Base-by-base conservation (phyloP, 106 monocot species). In the Posidonia australis region DNA sequence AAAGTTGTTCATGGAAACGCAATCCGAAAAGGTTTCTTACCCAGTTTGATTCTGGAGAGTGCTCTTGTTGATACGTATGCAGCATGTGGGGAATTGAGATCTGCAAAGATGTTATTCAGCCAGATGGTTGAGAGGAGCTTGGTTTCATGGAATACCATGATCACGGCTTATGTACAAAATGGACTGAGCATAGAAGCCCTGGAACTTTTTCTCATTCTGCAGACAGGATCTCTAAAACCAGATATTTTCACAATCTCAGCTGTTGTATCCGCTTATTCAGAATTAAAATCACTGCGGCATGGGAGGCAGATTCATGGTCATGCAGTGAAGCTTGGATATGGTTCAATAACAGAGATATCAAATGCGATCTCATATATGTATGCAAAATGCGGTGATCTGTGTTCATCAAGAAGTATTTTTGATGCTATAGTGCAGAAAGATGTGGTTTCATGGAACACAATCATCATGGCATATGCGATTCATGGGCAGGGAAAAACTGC, bases 381-480 rank as follows among this genome's bases (percentile, higher is more conserved):
- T 25, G 7, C 57, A 3, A 22, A 57, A 57, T 12, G 17, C 19
- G 7, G 57, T 25, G 22, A 19, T 16, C 21, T 27, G 26, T 3
- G 22, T 57, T 57, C 24, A 19, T 57, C 26, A 11, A 16, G 11
- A 6, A 22, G 57, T 19, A 22, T 57, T 11, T 57, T 24, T 25
- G 77, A 96, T 23, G 66, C 32, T 30, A 87, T 84, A 46, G 1
- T 25, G 12, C 24, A 5, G 11, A 84, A 70, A 55, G 81, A 81
- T 60, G 44, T 80, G 5, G 67, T 90, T 1, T 78, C 86, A 57
- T 96, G 94, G 94, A 96, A 96, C 65, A 64, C 82, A 41, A 77
- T 96, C n/a, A 76, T 90, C 16, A 87, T 96, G 77, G 86, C 75
- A 17, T 84, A 80, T 71, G 90, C 76, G 10, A 78, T 96, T 67